These are phyloP conservation scores for Malus hybrid DNA, from an alignment of 331 rosid species.

Conservation along the genomic window DNA sequence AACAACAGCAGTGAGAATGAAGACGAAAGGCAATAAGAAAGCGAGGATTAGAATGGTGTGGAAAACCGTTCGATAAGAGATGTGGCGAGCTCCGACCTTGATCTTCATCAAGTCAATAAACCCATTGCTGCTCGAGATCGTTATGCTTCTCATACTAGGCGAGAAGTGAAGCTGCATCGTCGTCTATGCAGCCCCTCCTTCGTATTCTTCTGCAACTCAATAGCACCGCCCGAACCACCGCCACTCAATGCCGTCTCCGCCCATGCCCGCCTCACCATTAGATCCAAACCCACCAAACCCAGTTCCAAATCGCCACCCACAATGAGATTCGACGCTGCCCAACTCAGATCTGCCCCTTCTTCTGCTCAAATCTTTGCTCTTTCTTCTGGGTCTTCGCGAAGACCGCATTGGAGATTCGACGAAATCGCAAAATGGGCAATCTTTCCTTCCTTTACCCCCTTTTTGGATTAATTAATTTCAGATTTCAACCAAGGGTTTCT, in stretches of 20 bases:
- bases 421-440: conserved; percentile 7
- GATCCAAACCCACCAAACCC: conserved; percentile 35
- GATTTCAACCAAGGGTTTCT: conserved; percentile 15
- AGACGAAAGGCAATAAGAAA: conserved; percentile 94
- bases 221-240: conserved; percentile 23
- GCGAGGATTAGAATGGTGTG: conserved; percentile 98
- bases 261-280: conserved; percentile 52
- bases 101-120: conserved; percentile 99
- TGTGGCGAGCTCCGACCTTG: conserved; percentile 99
- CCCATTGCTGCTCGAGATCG: conserved; percentile 99
- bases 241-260: conserved; percentile 21
- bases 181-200: conserved; percentile 72
- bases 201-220: conserved; percentile 32
- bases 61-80: conserved; percentile 96
- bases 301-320: conserved; percentile 31
- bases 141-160: conserved; percentile 99
- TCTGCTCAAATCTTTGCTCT: conserved; percentile 25
- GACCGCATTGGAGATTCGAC: conserved; percentile 52
- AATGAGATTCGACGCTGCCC: conserved; percentile 14
- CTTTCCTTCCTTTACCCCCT: not conserved
- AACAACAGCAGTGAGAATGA: conserved; percentile 98
- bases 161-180: conserved; percentile 99
- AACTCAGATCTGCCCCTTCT: conserved; percentile 35
- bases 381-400: conserved; percentile 27
- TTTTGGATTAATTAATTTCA: conserved; percentile 2